Base-by-base conservation (phyloP, 1,139 yeast species). In the Geotrichum reessii region DNA sequence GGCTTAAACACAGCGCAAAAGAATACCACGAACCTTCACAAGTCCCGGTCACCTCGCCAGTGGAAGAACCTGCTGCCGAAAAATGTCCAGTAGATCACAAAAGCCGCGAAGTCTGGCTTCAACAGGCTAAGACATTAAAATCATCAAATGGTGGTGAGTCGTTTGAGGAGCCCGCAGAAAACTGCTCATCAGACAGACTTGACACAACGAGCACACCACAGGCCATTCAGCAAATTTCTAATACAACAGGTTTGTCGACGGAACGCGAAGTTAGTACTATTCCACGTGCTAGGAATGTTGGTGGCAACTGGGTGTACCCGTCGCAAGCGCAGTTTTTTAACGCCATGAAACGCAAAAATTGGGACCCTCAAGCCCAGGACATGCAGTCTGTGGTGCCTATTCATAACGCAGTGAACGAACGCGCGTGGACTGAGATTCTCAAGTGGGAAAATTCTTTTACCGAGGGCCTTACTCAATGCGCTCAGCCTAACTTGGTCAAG, bases 341-440 rank as follows among this genome's bases (percentile, higher is more conserved):
- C 62, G 97, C 98, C 14, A 93, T 93, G 98, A 78, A 81, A 65
- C 82, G 98, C 62, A 93, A 93, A 69, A 82, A 87, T 62, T 90
- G 96, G 92, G 80, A 85, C 58, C 97, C 98, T 1, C 76, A 82
- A 17, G 87, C 88, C 0, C 73, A 75, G 8, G 98, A 92, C 69
- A 93, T 93, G 98, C 78, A 83, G 64, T 82, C 95, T 0, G 90
- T 93, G 46, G 96, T 93, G 1, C 98, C 98, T 0, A 86, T 93
- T 52, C 99, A 93, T 71, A 93, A 93, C 69, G 83, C 89, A 40
- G 98, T 93, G 37, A 93, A 93, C 70, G 99, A 93, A 72, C 76
- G 90, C 60, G 96, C 96, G 1, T 93, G 99, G 99, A 74, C 73
- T 61, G 92, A 88, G 68, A 90, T 93, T 42, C 71, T 84, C 67